Evolutionary conservation across 345 rosid genomes (phyloP), one percentile per base, ranked within the genome.

Genomic region (Salix koriyanagi): DNA sequence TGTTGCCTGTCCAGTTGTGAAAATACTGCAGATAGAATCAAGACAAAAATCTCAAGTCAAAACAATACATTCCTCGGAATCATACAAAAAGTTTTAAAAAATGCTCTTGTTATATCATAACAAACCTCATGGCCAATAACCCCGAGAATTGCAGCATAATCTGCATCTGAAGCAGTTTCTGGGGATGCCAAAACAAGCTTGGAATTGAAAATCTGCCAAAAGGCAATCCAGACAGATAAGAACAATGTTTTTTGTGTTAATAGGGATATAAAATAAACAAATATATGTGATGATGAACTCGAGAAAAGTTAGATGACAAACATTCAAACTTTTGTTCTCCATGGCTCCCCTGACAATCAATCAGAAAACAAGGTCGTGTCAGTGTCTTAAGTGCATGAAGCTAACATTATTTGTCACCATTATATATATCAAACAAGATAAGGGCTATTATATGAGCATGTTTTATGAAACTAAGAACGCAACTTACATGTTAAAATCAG

Each of bases 1-100:
- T 96, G 90, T 93, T 92, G 79, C 99, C 99, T 70, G 99, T 96
- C 99, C 99, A 96, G 83, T 96, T 96, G 91, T 96, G 98, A 86
- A 96, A 96, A 83, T 94, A 96, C 99, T 96, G 90, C 91, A 88
- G 46, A 74, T 52, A 6, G 21, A 80, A 39, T 84, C 36, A 56
- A 75, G 48, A 69, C 71, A 72, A 83, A 58, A 78, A 80, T 76
- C 56, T 30, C 71, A 46, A 46, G 75, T 87, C 68, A 81, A 80
- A 69, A 65, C 65, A 48, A 36, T 30, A 69, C 46, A 75, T 62
- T 42, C 41, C 67, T 62, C 30, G 2, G 48, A 67, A 76, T 58
- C 13, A 28, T 65, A 42, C 7, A 32, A 21, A 37, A 67, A 4
- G 73, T 50, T 13, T 69, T 52, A n/a, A 11, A 73, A 19, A 11